These are phyloP conservation scores for Fusarium sp. DNA, from an alignment of 2,329 filamentous ascomycete genomes.

Conservation along the genomic window DNA sequence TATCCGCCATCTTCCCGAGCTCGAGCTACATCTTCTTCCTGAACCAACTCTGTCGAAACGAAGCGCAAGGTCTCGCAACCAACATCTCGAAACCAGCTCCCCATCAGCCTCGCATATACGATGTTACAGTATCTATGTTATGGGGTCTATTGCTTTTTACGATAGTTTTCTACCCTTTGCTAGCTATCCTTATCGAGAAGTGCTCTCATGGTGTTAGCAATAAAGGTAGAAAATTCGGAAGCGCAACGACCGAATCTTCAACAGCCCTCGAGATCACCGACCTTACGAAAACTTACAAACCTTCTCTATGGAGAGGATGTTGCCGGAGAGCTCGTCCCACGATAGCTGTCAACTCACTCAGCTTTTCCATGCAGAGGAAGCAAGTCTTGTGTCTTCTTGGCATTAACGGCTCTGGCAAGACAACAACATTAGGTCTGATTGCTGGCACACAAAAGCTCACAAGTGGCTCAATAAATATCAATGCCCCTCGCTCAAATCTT, in stretches of 20 bases:
- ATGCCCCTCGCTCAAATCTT: not conserved
- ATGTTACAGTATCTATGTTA: not conserved
- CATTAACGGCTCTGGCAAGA: constrained; percentile 85
- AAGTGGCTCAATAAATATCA: not conserved
- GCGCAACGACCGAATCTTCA: not conserved
- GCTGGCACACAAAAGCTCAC: constrained; percentile 68
- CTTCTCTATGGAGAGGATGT: not conserved
- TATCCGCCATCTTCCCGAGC: not conserved
- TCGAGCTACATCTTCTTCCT: not conserved
- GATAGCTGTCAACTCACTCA: not conserved
- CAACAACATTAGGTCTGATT: constrained; percentile 82
- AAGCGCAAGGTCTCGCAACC: not conserved
- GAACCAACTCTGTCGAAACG: not conserved
- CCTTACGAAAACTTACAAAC: not conserved
- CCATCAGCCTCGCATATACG: not conserved
- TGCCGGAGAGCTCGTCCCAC: not conserved
- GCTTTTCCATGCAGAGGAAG: not conserved
- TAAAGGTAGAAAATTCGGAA: not conserved
- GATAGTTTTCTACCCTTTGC: not conserved
- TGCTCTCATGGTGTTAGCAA: not conserved
- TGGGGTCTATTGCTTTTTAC: not conserved
- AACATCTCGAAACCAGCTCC: not conserved
- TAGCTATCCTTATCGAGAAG: not conserved
- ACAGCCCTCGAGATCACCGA: not conserved
- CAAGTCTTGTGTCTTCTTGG: constrained; percentile 79